Base-by-base conservation (phyloP, 495 filamentous ascomycete species). In the Cercophora samala region DNA sequence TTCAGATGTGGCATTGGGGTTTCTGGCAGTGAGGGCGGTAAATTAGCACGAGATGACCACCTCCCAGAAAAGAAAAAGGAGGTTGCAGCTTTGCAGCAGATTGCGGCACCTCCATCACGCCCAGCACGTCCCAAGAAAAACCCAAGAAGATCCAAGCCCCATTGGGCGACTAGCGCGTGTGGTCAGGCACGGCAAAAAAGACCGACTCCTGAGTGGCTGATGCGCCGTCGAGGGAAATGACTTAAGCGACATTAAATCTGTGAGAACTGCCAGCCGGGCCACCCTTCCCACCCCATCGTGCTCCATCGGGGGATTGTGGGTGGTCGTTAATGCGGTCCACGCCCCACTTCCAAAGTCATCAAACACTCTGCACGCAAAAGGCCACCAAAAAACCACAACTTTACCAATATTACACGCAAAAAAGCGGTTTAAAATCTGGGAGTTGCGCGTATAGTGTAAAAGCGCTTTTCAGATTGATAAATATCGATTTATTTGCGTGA, bases 161-260 rank as follows among this genome's bases (percentile, higher is more conserved):
- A 65, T 70, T 70, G 26, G 67, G 56, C 55, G 67, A 22, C 53
- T 64, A 68, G 70, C 66, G 66, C 60, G 61, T 19, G 65, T 65
- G 66, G 69, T 69, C 68, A 64, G 66, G 29, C 58, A 55, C 64
- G 65, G 69, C 71, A 68, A 73, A 69, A 68, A 64, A 64, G 60
- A 51, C 22, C 69, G 62, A 56, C 51, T 46, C 62, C 62, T 70
- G 69, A 71, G 67, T 71, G 73, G 71, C 65, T 67, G 64, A 59
- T 29, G 53, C 62, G 26, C 56, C 66, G 25, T 62, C 24, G 64
- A 58, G 66, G 73, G 74, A 77, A 76, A 79, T 77, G 70, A 75
- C 69, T 64, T 75, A 79, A 79, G 74, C 77, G 77, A 79, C 66
- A 79, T 79, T 75, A 73, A 67, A 74, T 64, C 60, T 68, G 62